Percentiles rank a stretch among this genome's conserved stretches.
Evolutionary conservation across 75 land plant species (phyloP).

Genomic region (Pinus taeda): DNA sequence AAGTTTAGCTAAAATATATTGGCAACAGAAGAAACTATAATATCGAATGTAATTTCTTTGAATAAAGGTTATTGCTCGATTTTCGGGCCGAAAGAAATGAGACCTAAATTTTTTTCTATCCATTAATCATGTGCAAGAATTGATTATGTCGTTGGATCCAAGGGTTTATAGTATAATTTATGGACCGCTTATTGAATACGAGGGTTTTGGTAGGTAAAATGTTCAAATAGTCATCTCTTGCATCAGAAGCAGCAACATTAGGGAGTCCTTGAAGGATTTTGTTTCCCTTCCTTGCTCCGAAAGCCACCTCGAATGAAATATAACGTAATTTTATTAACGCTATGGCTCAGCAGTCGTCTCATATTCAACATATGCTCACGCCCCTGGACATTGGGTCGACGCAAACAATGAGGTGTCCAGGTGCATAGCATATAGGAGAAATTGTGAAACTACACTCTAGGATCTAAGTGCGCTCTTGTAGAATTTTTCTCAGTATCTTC

Average conservation of each 20-base stretch:
- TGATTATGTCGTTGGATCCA: no score
- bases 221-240: neutral
- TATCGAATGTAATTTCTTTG: no score
- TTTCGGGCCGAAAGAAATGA: neutral
- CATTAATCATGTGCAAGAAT: neutral
- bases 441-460: slow-evolving; percentile 85
- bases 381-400: slow-evolving; percentile 94
- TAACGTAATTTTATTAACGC: neutral
- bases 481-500: slow-evolving; percentile 80
- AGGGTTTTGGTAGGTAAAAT: neutral
- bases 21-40: neutral
- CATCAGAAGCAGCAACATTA: neutral
- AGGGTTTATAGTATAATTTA: neutral
- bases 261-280: neutral
- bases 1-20: neutral
- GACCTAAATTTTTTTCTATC: neutral
- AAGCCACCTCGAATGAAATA: slow-evolving; percentile 16
- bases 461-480: slow-evolving; percentile 71
- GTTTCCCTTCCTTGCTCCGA: neutral
- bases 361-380: slow-evolving; percentile 79
- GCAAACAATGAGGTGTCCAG: slow-evolving; percentile 77
- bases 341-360: slow-evolving; percentile 93
- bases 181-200: neutral
- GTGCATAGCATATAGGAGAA: slow-evolving; percentile 95
- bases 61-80: no score